Conservation (phyloP, 768 basidiomycete genomes). For the Boletus rubropictus region DNA sequence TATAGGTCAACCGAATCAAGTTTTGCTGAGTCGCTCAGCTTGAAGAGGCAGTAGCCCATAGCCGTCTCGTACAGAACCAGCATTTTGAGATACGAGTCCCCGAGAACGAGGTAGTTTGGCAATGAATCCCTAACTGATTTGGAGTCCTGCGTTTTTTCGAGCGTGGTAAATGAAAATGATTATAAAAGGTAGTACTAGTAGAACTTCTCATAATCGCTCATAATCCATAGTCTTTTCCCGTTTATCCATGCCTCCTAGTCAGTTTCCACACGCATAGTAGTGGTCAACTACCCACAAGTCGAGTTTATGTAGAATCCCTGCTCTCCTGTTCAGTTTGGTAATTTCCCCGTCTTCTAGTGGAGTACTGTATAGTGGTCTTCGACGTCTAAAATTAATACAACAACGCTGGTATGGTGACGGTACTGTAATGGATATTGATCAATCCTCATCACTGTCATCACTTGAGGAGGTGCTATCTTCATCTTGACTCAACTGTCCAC, state of each 20-base stretch:
- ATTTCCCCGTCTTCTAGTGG: not conserved
- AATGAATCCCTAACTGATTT: not conserved
- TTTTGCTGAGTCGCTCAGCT: slow-evolving; percentile 85
- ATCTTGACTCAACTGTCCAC: slow-evolving; percentile 34
- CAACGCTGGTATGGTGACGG: slow-evolving; percentile 1
- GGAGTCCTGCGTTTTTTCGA: slow-evolving; percentile 24
- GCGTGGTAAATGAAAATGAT: slow-evolving; percentile 24
- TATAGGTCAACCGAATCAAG: slow-evolving; percentile 79
- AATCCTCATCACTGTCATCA: slow-evolving; percentile 52
- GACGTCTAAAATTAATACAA: slow-evolving; percentile 5
- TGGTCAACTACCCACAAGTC: not conserved
- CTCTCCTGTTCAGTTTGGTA: slow-evolving; percentile 32
- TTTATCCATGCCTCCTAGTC: not conserved
- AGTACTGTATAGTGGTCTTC: slow-evolving; percentile 3
- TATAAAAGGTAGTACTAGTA: too few species aligned
- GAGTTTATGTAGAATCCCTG: not conserved
- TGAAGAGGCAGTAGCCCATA: slow-evolving; percentile 97
- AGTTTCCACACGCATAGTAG: not conserved
- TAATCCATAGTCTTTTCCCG: too few species aligned
- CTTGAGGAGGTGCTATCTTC: slow-evolving; percentile 51
- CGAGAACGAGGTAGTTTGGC: not conserved
- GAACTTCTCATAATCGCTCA: too few species aligned
- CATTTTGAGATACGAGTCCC: slow-evolving; percentile 44
- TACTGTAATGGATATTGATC: slow-evolving; percentile 5
- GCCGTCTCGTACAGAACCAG: slow-evolving; percentile 95